Evolutionary conservation across 345 rosid genomes (phyloP), one percentile per base, ranked within the genome.

Genomic region (Ceriops decandra): DNA sequence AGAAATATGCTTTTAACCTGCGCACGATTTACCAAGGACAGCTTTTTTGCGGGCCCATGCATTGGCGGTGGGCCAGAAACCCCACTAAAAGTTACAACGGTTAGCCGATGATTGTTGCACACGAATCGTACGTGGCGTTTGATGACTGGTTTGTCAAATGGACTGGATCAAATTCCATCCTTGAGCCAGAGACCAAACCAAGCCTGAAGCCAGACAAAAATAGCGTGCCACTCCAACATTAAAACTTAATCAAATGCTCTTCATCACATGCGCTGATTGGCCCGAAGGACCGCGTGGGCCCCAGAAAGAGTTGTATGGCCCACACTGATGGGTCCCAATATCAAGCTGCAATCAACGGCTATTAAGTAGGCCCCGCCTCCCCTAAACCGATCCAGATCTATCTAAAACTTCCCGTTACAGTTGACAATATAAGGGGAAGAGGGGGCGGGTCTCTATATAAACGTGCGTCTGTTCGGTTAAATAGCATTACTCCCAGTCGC

Each of bases 251-350:
- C 22, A 38, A 59, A 54, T n/a, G 27, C 22, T 59, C 72, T 47
- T 69, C 33, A 30, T 75, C 87, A 79, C 87, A 79, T 76, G 76
- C 73, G 66, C 19, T 47, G 68, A 57, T 56, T 1, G 20, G 42
- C 66, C 67, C 27, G 3, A 5, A 22, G 28, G 35, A 51, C 53
- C 9, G 3, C 27, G 26, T 31, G 32, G 68, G 38, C 1, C 54
- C 82, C 26, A 57, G 35, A 46, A 81, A 80, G 81, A 49, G 80
- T 52, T 72, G 79, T 70, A 28, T 73, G 60, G 28, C 76, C 21
- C n/a, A 22, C 35, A 6, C 24, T 52, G 17, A 16, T 71, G 74
- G 74, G 30, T 58, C 77, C 70, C 28, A 0, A 21, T 57, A 68
- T 22, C 35, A 36, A 47, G 30, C 57, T 71, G 61, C 54, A 60